These are phyloP conservation scores for Termitomyces bulborhizus DNA, from an alignment of 768 basidiomycete genomes.

Conservation along the genomic window DNA sequence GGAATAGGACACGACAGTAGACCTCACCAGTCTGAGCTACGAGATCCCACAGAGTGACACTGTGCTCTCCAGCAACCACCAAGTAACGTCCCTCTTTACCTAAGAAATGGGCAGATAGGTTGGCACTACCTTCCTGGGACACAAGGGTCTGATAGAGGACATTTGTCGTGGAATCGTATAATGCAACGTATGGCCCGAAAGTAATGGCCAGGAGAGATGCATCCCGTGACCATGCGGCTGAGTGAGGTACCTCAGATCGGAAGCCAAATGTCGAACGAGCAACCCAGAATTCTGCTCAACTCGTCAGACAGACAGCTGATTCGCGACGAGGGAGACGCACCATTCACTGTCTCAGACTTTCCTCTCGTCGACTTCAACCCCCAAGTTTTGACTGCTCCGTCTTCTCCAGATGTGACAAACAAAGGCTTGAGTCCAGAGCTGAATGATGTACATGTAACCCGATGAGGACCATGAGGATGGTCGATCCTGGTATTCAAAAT, in stretches of 20 bases:
- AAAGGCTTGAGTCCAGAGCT: slow-evolving; percentile 36
- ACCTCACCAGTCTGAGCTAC: slow-evolving; percentile 52
- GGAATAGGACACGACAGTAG: neutral
- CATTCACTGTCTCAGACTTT: slow-evolving; percentile 44
- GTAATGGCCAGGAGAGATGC: slow-evolving; percentile 78
- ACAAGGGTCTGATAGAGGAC: slow-evolving; percentile 54
- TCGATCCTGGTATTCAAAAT: slow-evolving; percentile 86
- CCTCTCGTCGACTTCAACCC: slow-evolving; percentile 42
- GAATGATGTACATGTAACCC: slow-evolving; percentile 65
- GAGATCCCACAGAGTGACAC: slow-evolving; percentile 70
- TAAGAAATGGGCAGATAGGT: slow-evolving; percentile 53
- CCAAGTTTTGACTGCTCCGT: slow-evolving; percentile 81
- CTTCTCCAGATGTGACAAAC: slow-evolving; percentile 71
- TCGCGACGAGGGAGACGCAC: slow-evolving; percentile 29
- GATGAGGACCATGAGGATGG: slow-evolving; percentile 68
- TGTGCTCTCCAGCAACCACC: slow-evolving; percentile 40
- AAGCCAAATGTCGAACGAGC: slow-evolving; percentile 66
- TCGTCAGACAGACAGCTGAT: neutral
- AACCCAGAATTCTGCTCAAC: slow-evolving; percentile 65
- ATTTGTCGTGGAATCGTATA: slow-evolving; percentile 70
- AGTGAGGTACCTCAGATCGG: slow-evolving; percentile 59
- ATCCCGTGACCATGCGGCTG: slow-evolving; percentile 78
- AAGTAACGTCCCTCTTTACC: slow-evolving; percentile 70
- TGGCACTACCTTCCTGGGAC: slow-evolving; percentile 43
- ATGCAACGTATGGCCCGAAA: slow-evolving; percentile 55